Evolutionary conservation across 148 eudicot species (phyloP).

Genomic region (Nepenthes gracilis): DNA sequence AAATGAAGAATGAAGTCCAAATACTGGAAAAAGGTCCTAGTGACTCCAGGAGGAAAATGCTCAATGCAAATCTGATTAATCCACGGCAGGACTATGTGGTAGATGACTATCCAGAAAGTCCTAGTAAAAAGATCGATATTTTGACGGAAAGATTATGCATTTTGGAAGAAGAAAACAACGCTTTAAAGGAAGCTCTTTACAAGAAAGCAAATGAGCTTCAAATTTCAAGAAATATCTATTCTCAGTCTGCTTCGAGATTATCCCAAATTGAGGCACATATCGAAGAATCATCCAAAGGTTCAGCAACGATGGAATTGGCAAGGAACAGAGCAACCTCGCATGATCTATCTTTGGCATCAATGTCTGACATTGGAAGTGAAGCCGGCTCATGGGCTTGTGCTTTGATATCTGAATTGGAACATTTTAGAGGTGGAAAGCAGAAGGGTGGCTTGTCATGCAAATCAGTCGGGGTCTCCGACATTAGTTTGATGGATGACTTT

Average conservation of each 20-base stretch:
- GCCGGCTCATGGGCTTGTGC: conserved; percentile 62
- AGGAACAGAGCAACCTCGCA: conserved; percentile 8
- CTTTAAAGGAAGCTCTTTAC: conserved; percentile 39
- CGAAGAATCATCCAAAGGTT: conserved; percentile 26
- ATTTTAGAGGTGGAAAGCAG: conserved; percentile 33
- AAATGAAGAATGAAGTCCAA: conserved; percentile 81
- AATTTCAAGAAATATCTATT: conserved; percentile 23
- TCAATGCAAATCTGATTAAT: conserved; percentile 26
- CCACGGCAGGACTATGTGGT: conserved; percentile 22
- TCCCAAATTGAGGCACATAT: conserved; percentile 38
- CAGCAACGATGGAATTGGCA: conserved; percentile 11
- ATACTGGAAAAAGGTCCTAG: conserved; percentile 31
- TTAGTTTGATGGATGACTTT: conserved; percentile 90
- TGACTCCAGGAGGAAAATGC: conserved; percentile 35
- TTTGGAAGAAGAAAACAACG: conserved; percentile 70
- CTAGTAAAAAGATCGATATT: conserved; percentile 30
- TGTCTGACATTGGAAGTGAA: conserved; percentile 63
- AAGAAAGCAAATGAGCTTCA: conserved; percentile 45
- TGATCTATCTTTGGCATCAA: conserved; percentile 34
- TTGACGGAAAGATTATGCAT: conserved; percentile 39
- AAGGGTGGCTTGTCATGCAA: conserved; percentile 15
- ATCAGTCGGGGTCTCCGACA: conserved; percentile 47
- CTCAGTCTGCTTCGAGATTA: conserved; percentile 30
- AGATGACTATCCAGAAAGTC: conserved; percentile 30
- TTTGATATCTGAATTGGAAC: conserved; percentile 48